Evolutionary conservation across 441 rosid species (phyloP).

Genomic region (Geranium incanum): DNA sequence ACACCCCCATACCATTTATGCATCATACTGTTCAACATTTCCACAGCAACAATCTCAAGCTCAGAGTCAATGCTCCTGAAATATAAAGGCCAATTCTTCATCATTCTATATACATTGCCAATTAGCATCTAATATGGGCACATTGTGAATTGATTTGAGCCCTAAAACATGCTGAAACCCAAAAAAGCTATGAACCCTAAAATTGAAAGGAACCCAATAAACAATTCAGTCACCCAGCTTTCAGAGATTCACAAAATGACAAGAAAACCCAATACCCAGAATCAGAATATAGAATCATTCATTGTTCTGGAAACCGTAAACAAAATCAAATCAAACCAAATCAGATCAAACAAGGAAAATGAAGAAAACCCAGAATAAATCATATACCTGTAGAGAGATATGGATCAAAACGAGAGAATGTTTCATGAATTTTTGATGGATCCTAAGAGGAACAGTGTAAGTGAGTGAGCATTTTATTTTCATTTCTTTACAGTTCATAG

Average conservation of each 20-base stretch:
- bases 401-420: background rate
- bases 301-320: background rate
- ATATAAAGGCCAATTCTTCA: background rate
- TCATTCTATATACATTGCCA: background rate
- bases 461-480: background rate
- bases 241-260: background rate
- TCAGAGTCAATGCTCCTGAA: background rate
- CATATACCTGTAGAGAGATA: background rate
- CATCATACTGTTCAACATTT: slow-evolving; percentile 21
- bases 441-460: background rate
- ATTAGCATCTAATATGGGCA: too few species aligned
- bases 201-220: background rate
- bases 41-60: slow-evolving; percentile 1
- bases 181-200: background rate
- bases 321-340: background rate
- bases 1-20: slow-evolving; percentile 29
- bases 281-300: background rate
- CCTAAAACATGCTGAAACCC: background rate
- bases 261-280: background rate
- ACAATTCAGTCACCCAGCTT: background rate
- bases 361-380: background rate
- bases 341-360: background rate
- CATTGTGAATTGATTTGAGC: background rate
- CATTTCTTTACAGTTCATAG: background rate
- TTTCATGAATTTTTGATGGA: background rate